Conservation (phyloP, 2,329 filamentous ascomycete species). For the Aschersonia sp. region DNA sequence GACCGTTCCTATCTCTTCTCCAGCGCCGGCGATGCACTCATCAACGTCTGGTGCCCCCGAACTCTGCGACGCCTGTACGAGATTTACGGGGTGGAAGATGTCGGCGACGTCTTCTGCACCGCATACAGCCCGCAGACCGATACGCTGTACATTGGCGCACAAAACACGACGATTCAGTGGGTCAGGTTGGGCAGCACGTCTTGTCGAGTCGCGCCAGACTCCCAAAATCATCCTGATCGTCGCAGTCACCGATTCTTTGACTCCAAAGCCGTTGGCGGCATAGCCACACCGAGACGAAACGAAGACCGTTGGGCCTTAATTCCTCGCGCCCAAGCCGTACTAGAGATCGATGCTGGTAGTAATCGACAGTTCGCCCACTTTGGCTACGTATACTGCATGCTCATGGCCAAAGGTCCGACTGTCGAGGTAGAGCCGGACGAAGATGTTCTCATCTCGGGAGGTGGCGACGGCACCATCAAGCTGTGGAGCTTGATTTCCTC, state of each 20-base stretch:
- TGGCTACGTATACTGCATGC: slow-evolving; percentile 94
- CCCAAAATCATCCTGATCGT: slow-evolving; percentile 56
- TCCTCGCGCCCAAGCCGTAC: slow-evolving; percentile 36
- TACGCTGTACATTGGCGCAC: slow-evolving; percentile 80
- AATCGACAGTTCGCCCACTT: slow-evolving; percentile 84
- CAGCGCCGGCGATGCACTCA: slow-evolving; percentile 80
- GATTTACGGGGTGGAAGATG: slow-evolving; percentile 85
- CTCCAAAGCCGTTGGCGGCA: slow-evolving; percentile 71
- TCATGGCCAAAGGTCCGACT: slow-evolving; percentile 58
- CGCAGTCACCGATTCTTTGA: slow-evolving; percentile 87
- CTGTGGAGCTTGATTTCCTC: slow-evolving; percentile 56
- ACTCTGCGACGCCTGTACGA: slow-evolving; percentile 69
- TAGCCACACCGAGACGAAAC: slow-evolving; percentile 58
- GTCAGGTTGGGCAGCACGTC: slow-evolving; percentile 55
- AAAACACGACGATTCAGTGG: slow-evolving; percentile 95
- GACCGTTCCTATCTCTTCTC: slow-evolving; percentile 72
- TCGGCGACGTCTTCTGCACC: slow-evolving; percentile 93
- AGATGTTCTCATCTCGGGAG: slow-evolving; percentile 79
- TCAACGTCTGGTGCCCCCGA: slow-evolving; percentile 82
- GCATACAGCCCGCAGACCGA: slow-evolving; percentile 68
- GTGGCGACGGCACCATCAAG: slow-evolving; percentile 87
- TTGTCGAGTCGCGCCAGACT: slow-evolving; percentile 43
- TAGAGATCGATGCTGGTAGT: slow-evolving; percentile 71
- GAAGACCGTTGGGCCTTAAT: slow-evolving; percentile 42
- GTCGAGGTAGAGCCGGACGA: slow-evolving; percentile 54